Percentiles rank a stretch among this genome's conserved stretches.
Conservation (phyloP, 768 basidiomycete genomes). For the Hemileccinum rubropunctum region DNA sequence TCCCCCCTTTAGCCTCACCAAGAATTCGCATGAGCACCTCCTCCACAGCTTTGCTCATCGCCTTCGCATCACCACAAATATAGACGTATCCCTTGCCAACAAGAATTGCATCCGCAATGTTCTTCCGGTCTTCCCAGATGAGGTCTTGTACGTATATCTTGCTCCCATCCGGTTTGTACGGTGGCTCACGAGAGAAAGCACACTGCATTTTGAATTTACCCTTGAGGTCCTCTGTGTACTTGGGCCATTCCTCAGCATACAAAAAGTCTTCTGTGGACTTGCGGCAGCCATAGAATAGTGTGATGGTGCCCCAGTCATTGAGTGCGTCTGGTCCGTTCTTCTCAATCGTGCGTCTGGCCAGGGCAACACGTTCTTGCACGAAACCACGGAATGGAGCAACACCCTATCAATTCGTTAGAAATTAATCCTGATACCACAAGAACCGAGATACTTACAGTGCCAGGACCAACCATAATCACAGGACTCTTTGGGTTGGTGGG, state of each 20-base stretch:
- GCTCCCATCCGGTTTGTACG: conserved; percentile 84
- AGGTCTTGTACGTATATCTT: conserved; percentile 99
- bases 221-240: conserved; percentile 79
- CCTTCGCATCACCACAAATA: conserved; percentile 95
- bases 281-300: conserved; percentile 96
- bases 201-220: conserved; percentile 88
- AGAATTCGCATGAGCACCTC: conserved; percentile 80
- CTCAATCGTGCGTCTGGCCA: conserved; percentile 90
- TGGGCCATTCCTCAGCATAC: conserved; percentile 94
- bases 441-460: conserved; percentile 66
- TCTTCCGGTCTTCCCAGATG: conserved; percentile 81
- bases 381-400: conserved; percentile 99
- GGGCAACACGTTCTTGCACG: conserved; percentile 94
- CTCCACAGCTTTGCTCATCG: conserved; percentile 95
- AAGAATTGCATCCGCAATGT: conserved; percentile 84
- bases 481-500: conserved; percentile 98
- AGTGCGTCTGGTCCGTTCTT: conserved; percentile 95
- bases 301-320: conserved; percentile 92
- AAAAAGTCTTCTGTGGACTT: conserved; percentile 86
- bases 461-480: conserved; percentile 98
- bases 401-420: conserved; percentile 53
- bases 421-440: background rate
- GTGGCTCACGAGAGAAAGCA: conserved; percentile 87
- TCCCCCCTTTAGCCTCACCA: conserved; percentile 92
- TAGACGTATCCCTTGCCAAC: conserved; percentile 97